Conservation (phyloP, 225 moss, liverwort and hornwort species). For the Physcomitrium patens region DNA sequence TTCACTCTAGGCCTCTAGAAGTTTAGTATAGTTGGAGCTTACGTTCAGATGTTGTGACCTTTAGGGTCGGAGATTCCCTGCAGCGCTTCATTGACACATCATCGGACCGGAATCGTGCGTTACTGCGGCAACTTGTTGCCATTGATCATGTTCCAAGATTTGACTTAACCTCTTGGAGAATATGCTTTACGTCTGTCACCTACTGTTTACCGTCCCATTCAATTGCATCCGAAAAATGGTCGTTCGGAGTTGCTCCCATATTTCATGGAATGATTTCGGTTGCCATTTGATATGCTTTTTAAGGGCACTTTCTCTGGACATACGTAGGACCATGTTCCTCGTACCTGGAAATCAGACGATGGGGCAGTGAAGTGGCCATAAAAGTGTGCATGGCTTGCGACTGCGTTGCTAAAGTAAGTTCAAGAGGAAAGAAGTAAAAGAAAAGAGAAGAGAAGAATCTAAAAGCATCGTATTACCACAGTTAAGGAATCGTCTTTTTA, state of each 20-base stretch:
- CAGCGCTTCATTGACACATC: not conserved
- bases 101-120: not conserved
- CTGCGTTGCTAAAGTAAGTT: too few relatives aligned
- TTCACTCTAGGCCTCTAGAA: too few relatives aligned
- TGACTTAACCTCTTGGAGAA: constrained; percentile 21
- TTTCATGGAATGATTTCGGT: not conserved
- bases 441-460: too few relatives aligned
- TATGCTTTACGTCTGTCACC: constrained; percentile 46
- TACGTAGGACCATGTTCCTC: constrained; percentile 64
- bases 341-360: constrained; percentile 45
- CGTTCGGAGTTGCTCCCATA: constrained; percentile 8
- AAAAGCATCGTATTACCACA: too few relatives aligned
- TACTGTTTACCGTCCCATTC: constrained; percentile 19
- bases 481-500: too few relatives aligned
- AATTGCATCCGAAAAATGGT: constrained; percentile 10
- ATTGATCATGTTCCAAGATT: constrained; percentile 22
- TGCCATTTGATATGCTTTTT: constrained; percentile 21
- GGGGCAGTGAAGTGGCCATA: not conserved
- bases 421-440: too few relatives aligned
- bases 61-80: not conserved
- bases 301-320: constrained; percentile 68
- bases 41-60: too few relatives aligned
- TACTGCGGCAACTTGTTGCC: not conserved
- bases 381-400: too few relatives aligned
- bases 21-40: too few relatives aligned